Conservation (phyloP, 441 rosid species). For the Aleurites moluccanus region DNA sequence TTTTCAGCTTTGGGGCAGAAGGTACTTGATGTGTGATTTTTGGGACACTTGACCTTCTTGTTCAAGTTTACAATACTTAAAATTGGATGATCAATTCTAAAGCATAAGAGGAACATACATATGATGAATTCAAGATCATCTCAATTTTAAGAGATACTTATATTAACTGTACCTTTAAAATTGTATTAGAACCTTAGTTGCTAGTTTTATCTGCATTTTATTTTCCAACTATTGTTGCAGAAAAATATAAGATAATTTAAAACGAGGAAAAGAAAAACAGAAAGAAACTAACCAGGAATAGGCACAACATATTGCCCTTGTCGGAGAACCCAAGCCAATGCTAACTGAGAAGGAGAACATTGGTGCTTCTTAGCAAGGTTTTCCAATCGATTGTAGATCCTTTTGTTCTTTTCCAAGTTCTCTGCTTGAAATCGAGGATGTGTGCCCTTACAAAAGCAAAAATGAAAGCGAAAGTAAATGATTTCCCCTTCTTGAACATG, state of each 20-base stretch:
- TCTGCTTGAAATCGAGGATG: slow-evolving; percentile 32
- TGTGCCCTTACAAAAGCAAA: slow-evolving; percentile 6
- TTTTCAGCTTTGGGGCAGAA: too few relatives aligned
- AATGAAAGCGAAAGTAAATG: not conserved
- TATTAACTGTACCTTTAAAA: too few relatives aligned
- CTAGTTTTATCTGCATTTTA: not conserved
- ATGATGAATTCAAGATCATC: too few relatives aligned
- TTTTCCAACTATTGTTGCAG: not conserved
- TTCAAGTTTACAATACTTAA: too few relatives aligned
- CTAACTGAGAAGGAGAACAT: slow-evolving; percentile 34
- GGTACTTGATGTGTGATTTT: too few relatives aligned
- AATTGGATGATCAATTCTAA: too few relatives aligned
- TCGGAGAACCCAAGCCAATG: slow-evolving; percentile 36
- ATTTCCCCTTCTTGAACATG: not conserved
- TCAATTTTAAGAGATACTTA: too few relatives aligned
- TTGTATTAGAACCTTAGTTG: too few relatives aligned
- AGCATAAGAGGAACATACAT: too few relatives aligned
- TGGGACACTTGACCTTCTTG: too few relatives aligned
- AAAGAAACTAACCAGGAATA: slow-evolving; percentile 30
- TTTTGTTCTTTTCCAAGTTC: slow-evolving; percentile 34
- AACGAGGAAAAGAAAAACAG: not conserved
- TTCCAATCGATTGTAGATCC: slow-evolving; percentile 22
- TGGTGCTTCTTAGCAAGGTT: slow-evolving; percentile 22
- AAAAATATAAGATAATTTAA: not conserved
- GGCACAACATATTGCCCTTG: slow-evolving; percentile 37